Conservation (phyloP, 169 alveolate genomes). For the Sarcocystis neurona region DNA sequence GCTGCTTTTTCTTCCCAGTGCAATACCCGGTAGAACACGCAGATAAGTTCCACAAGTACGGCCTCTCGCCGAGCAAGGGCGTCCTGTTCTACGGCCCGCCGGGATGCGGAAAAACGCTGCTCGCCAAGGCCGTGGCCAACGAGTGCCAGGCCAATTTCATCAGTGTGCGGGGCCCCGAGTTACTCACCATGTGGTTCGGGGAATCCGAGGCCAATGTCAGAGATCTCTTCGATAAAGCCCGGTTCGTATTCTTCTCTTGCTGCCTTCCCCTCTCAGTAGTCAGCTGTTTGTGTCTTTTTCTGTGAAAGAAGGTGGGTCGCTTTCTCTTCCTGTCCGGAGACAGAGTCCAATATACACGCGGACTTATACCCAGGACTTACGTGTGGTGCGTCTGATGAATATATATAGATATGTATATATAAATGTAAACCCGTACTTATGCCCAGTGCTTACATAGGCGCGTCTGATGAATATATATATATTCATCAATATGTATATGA, state of each 20-base stretch:
- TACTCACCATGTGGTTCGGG: slow-evolving; percentile 99
- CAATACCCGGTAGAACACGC: slow-evolving; percentile 93
- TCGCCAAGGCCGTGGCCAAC: slow-evolving; percentile 99
- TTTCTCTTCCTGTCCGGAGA: neutral
- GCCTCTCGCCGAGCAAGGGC: slow-evolving; percentile 98
- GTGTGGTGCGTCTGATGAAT: neutral
- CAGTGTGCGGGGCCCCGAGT: slow-evolving; percentile 98
- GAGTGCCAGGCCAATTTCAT: slow-evolving; percentile 99
- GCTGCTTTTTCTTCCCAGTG: no score
- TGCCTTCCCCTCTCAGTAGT: neutral
- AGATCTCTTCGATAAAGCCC: slow-evolving; percentile 96
- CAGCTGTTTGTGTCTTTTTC: neutral
- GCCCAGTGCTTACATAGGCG: neutral
- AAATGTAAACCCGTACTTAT: neutral
- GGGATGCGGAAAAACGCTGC: slow-evolving; percentile 98
- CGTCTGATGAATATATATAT: neutral
- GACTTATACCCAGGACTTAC: neutral
- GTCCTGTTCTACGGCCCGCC: slow-evolving; percentile 99
- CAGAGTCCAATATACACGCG: neutral
- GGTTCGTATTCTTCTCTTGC: slow-evolving; percentile 8
- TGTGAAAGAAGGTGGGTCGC: neutral
- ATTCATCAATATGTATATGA: neutral
- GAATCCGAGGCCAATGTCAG: slow-evolving; percentile 99
- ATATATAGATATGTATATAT: no score
- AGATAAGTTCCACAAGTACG: slow-evolving; percentile 91